Conservation (phyloP, 2,329 filamentous ascomycete genomes). For the Bipolaris gigantea region DNA sequence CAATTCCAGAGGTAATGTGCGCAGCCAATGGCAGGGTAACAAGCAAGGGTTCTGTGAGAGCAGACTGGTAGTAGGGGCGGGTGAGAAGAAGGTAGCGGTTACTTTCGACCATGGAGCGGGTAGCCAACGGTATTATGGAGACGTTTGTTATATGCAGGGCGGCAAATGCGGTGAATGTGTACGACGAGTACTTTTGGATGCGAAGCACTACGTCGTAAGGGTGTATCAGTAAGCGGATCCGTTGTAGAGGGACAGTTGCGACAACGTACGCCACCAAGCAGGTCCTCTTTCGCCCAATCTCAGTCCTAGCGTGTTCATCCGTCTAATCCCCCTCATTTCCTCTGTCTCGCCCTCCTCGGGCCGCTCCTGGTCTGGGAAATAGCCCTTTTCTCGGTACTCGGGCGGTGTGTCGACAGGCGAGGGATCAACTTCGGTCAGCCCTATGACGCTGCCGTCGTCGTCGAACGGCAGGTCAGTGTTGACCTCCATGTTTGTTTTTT, state of each 20-base stretch:
- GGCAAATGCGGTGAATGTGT: constrained; percentile 54
- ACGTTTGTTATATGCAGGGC: constrained; percentile 54
- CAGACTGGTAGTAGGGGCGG: constrained; percentile 86
- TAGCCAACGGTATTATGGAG: constrained; percentile 38
- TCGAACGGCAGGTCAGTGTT: constrained; percentile 26
- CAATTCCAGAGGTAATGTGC: constrained; percentile 77
- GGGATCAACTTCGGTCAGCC: constrained; percentile 78
- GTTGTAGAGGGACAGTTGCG: neutral
- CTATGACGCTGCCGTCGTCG: constrained; percentile 58
- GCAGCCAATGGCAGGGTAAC: constrained; percentile 73
- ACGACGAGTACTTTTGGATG: constrained; percentile 86
- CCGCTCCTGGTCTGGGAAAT: constrained; percentile 42
- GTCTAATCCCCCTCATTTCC: constrained; percentile 12
- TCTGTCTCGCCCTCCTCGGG: constrained; percentile 10
- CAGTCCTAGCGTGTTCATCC: constrained; percentile 46
- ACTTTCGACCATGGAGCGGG: constrained; percentile 62
- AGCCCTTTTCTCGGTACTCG: constrained; percentile 54
- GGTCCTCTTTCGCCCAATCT: constrained; percentile 69
- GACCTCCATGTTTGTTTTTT: constrained; percentile 13
- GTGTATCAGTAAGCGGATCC: constrained; percentile 1
- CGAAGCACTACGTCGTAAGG: constrained; percentile 61
- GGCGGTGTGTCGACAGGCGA: constrained; percentile 67
- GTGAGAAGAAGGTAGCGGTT: constrained; percentile 89
- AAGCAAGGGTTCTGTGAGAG: constrained; percentile 74
- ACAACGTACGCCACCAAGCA: constrained; percentile 71